These are phyloP conservation scores for Cenchrus fungigraminus DNA, from an alignment of 176 grass and related monocot genomes.

Conservation along the genomic window DNA sequence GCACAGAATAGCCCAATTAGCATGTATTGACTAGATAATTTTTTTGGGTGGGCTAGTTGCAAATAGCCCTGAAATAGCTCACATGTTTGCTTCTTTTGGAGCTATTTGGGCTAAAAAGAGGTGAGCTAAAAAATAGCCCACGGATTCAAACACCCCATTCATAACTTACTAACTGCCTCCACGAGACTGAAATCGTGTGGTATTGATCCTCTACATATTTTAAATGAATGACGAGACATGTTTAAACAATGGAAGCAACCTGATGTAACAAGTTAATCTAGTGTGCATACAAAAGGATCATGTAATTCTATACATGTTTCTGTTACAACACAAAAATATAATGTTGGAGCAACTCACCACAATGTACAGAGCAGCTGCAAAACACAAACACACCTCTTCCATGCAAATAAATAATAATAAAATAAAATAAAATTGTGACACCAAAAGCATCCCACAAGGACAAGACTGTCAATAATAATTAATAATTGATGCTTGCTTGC, in stretches of 20 bases:
- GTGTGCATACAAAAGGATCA: background rate
- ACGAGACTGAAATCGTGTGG: background rate
- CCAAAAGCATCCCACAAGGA: background rate
- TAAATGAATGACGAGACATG: background rate
- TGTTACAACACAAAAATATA: conserved; percentile 9
- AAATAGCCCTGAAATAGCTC: too few relatives aligned
- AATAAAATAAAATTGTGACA: background rate
- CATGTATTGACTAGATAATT: too few relatives aligned
- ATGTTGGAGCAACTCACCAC: background rate
- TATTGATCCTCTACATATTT: background rate
- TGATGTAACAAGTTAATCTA: background rate
- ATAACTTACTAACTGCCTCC: background rate
- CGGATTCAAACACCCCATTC: background rate
- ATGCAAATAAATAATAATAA: background rate
- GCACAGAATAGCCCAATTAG: too few relatives aligned
- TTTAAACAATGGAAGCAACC: background rate
- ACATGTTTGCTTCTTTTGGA: too few relatives aligned
- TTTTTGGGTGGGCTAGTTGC: too few relatives aligned
- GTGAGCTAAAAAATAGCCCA: too few relatives aligned
- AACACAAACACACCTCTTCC: conserved; percentile 21
- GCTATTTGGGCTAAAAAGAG: too few relatives aligned
- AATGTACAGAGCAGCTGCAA: conserved; percentile 9
- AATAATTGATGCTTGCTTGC: background rate
- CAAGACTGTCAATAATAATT: background rate
- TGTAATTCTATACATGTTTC: background rate